Conservation (phyloP, 2,329 filamentous ascomycete species). For the Colletotrichum gigasporum region DNA sequence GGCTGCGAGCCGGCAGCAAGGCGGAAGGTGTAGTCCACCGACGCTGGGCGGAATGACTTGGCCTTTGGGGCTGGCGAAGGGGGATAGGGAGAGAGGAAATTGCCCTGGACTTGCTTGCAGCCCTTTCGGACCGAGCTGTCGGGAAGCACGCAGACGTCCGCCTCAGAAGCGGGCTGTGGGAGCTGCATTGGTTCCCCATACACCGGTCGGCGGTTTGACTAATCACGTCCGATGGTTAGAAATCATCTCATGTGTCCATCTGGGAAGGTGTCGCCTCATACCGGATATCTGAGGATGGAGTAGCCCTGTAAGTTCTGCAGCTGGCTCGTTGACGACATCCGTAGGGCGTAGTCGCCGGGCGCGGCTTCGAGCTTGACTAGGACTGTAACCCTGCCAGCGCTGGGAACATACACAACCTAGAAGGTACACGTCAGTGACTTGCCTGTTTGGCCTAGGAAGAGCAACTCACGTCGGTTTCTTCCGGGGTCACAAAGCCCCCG, state of each 20-base stretch:
- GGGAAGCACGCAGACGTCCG: conserved; percentile 31
- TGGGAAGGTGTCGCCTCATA: not conserved
- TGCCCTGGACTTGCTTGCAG: conserved; percentile 23
- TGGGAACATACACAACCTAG: conserved; percentile 32
- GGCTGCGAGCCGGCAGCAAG: conserved; percentile 6
- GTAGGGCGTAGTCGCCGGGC: conserved; percentile 35
- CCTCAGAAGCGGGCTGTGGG: conserved; percentile 2
- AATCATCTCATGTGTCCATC: not conserved
- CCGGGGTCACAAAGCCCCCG: conserved; percentile 35
- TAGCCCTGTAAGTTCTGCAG: conserved; percentile 37
- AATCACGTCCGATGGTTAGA: no score
- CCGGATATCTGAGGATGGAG: conserved; percentile 30
- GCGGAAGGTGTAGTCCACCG: conserved; percentile 13
- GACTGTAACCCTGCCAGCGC: conserved; percentile 33
- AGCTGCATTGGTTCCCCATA: conserved; percentile 33
- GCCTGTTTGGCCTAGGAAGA: not conserved
- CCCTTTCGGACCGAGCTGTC: conserved; percentile 22
- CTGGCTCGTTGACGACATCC: conserved; percentile 35
- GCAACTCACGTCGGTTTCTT: conserved; percentile 13
- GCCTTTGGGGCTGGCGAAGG: conserved; percentile 3
- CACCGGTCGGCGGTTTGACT: conserved; percentile 25
- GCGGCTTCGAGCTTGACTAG: conserved; percentile 33
- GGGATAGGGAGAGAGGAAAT: conserved; percentile 29
- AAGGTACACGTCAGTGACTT: not conserved
- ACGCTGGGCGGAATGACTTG: conserved; percentile 28